These are phyloP conservation scores for Lolium rigidum DNA, from an alignment of 176 grass and related monocot species.

Conservation along the genomic window DNA sequence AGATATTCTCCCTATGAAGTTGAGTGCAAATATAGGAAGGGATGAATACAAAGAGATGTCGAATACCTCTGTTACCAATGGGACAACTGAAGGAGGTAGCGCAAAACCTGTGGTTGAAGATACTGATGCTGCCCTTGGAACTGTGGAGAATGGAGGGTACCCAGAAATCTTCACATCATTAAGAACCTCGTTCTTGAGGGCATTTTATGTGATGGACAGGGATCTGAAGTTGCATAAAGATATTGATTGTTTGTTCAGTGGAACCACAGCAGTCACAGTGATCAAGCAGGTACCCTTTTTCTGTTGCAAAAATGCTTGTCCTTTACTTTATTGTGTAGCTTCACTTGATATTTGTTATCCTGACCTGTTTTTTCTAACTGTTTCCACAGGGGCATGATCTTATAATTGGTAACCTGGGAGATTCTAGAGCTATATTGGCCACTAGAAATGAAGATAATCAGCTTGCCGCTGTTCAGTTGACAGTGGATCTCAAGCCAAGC, in stretches of 20 bases:
- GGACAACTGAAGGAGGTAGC: slow-evolving; percentile 44
- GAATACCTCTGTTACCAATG: slow-evolving; percentile 43
- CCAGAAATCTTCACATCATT: slow-evolving; percentile 56
- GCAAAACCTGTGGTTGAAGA: slow-evolving; percentile 38
- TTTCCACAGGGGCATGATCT: slow-evolving; percentile 64
- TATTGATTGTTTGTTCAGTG: slow-evolving; percentile 82
- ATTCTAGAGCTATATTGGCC: slow-evolving; percentile 81
- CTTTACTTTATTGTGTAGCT: slow-evolving; percentile 37
- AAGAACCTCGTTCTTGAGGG: slow-evolving; percentile 67
- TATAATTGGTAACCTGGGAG: slow-evolving; percentile 76
- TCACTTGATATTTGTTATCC: slow-evolving; percentile 16
- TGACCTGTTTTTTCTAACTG: slow-evolving; percentile 23
- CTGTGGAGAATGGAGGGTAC: slow-evolving; percentile 45
- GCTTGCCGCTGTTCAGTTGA: slow-evolving; percentile 63
- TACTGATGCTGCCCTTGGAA: slow-evolving; percentile 37
- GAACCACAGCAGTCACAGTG: slow-evolving; percentile 86
- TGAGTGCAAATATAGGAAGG: slow-evolving; percentile 61
- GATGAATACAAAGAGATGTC: slow-evolving; percentile 50
- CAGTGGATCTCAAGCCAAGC: slow-evolving; percentile 80
- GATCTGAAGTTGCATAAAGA: slow-evolving; percentile 70
- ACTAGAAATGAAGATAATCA: slow-evolving; percentile 68
- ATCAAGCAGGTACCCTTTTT: slow-evolving; percentile 69
- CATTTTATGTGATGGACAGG: slow-evolving; percentile 80
- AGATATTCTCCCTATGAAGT: slow-evolving; percentile 80
- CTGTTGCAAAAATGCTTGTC: background rate